Conservation (phyloP, 805 yeast species). For the Wickerhamiella musiphila region DNA sequence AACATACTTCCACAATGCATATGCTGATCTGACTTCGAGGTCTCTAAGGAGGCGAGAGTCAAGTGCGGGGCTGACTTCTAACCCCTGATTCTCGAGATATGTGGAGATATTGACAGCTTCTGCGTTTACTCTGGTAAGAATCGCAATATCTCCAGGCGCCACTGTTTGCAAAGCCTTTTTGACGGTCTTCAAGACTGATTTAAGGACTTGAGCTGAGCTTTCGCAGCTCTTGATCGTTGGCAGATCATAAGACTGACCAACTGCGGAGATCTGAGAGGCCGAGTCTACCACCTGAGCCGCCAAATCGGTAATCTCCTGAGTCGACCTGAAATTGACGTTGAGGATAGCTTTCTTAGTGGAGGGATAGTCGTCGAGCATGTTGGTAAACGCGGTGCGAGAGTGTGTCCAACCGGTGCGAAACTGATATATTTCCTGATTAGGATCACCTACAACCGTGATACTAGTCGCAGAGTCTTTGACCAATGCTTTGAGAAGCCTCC, state of each 20-base stretch:
- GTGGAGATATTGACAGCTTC: neutral
- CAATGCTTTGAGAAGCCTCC: slow-evolving; percentile 6
- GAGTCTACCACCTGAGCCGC: slow-evolving; percentile 3
- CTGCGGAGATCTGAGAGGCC: neutral
- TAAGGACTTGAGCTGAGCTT: neutral
- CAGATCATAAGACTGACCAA: slow-evolving; percentile 1
- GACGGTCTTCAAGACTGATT: slow-evolving; percentile 1
- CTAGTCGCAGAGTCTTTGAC: neutral
- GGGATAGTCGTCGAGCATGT: slow-evolving; percentile 6
- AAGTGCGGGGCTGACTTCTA: slow-evolving; percentile 1
- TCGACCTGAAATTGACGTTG: slow-evolving; percentile 10
- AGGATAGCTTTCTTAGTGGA: slow-evolving; percentile 1
- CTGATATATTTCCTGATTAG: slow-evolving; percentile 12
- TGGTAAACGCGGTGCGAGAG: slow-evolving; percentile 4
- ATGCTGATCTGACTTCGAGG: slow-evolving; percentile 3
- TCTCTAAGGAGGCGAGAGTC: slow-evolving; percentile 4
- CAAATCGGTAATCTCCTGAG: slow-evolving; percentile 5
- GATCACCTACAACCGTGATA: slow-evolving; percentile 11
- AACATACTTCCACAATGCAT: slow-evolving; percentile 8
- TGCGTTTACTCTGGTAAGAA: slow-evolving; percentile 7
- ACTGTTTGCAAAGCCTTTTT: neutral
- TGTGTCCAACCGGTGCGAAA: slow-evolving; percentile 6
- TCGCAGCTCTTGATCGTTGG: slow-evolving; percentile 3
- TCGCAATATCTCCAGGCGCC: slow-evolving; percentile 6
- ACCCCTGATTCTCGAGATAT: neutral